Evolutionary conservation across 257 asterid genomes (phyloP).

Genomic region (Solanum raphanifolium): DNA sequence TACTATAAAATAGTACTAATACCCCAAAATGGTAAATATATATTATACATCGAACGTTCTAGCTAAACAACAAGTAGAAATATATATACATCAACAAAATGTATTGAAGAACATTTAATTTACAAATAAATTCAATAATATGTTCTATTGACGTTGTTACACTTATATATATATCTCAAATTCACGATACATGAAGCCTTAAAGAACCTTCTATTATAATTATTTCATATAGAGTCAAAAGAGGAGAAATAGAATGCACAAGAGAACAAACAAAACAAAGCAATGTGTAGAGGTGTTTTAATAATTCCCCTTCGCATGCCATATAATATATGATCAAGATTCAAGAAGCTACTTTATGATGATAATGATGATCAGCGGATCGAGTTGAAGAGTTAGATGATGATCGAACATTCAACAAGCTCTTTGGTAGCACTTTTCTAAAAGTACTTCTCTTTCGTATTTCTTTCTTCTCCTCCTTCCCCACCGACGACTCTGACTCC

Average conservation of each 20-base stretch:
- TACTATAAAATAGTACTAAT: not conserved
- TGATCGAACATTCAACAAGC: slow-evolving; percentile 17
- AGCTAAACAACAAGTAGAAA: not conserved
- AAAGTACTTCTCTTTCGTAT: slow-evolving; percentile 25
- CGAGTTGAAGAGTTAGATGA: slow-evolving; percentile 10
- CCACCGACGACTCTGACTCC: not conserved
- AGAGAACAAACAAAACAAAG: not conserved
- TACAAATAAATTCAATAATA: not conserved
- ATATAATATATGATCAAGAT: not conserved
- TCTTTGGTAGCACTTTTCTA: slow-evolving; percentile 21
- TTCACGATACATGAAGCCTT: not conserved
- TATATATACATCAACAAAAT: not conserved
- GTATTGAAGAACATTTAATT: not conserved
- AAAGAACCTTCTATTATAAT: not conserved
- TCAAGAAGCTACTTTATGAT: not conserved
- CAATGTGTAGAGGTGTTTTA: not conserved
- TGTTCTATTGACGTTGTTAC: not conserved
- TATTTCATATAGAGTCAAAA: not conserved
- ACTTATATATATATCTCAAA: not conserved
- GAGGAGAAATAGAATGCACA: not conserved
- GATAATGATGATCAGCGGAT: not conserved
- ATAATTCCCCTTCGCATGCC: not conserved
- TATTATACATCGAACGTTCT: not conserved
- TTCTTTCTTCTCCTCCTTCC: slow-evolving; percentile 9
- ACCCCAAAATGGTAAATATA: not conserved